Evolutionary conservation across 2,329 filamentous ascomycete species (phyloP), one percentile per base, ranked within the genome.

Genomic region (Knufia petricola): DNA sequence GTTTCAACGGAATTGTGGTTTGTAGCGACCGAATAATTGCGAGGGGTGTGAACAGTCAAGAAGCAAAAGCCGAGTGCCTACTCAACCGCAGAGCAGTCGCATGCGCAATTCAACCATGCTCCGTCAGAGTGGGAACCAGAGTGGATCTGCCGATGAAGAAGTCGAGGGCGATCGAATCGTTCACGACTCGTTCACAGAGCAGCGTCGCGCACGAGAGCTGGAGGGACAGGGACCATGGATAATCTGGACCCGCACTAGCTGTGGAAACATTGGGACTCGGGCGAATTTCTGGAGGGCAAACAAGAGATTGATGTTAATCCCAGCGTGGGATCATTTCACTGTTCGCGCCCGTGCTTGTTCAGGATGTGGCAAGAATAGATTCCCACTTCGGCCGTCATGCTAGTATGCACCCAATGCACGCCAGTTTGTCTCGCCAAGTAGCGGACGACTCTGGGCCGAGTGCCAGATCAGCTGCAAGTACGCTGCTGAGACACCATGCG

Each of bases 61-160:
- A 23, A 46, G 20, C 43, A 37, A 38, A 47, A 30, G 44, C 44
- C 44, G 44, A 47, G 26, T 26, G 17, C 42, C 37, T 20, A 24
- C 21, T 30, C 37, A 40, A 24, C 21, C 21, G 37, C 19, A 24
- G 7, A 20, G 37, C 19, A 40, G 19, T 12, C 37, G 37, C 17
- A 21, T 40, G 37, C 37, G 21, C 37, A 40, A 17, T 36, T 6
- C 32, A 36, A 28, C 6, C 26, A 12, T 28, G 26, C 26, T 37
- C 34, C 34, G 34, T 15, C 34, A 37, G 37, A 21, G 15, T 40
- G 37, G 37, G 19, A 21, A 24, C n/a, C 4, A 17, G 15, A 6
- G n/a, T 19, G 37, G 37, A 21, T 21, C n/a, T 40, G 19, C 37
- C 37, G 17, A 9, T 20, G 15, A 40, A 40, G 37, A 40, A 40